phyloP scores from a whole-genome alignment of 2,329 filamentous ascomycete genomes.

The Nigrospora sphaerica region DNA sequence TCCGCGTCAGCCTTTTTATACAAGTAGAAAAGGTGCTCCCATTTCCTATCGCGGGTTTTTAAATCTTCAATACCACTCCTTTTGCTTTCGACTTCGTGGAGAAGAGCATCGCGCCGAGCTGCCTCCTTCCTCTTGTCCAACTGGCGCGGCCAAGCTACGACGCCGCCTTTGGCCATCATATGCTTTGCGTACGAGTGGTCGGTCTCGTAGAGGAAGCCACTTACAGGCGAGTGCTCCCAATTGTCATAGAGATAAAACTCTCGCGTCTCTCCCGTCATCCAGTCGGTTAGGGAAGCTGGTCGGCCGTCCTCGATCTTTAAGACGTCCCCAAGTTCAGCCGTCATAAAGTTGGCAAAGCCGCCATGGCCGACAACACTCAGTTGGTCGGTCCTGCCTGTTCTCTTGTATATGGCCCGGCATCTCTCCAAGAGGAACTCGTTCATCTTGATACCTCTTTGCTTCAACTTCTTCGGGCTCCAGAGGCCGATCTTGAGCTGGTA shows the following conservation, averaged over 20 bases:
- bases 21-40: not conserved
- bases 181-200: not conserved
- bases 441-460: not conserved
- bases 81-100: too few relatives aligned
- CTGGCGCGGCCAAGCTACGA: too few relatives aligned
- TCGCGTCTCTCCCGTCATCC: constrained; percentile 7
- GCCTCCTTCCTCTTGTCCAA: too few relatives aligned
- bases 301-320: not conserved
- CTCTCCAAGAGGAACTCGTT: not conserved
- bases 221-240: too few relatives aligned
- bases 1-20: not conserved
- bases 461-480: constrained; percentile 1
- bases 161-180: not conserved
- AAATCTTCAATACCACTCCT: too few relatives aligned
- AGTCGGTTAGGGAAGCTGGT: constrained; percentile 6
- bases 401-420: not conserved
- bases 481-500: not conserved
- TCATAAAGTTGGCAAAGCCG: constrained; percentile 5
- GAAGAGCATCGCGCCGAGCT: too few relatives aligned
- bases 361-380: constrained; percentile 5
- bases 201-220: not conserved
- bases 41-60: not conserved
- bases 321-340: not conserved
- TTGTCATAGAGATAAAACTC: not conserved
- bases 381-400: not conserved